A percentile compares a stretch with the other conserved stretches of the same genome.
These are phyloP conservation scores for Isatis tinctoria DNA, from an alignment of 345 rosid species.

Conservation along the genomic window DNA sequence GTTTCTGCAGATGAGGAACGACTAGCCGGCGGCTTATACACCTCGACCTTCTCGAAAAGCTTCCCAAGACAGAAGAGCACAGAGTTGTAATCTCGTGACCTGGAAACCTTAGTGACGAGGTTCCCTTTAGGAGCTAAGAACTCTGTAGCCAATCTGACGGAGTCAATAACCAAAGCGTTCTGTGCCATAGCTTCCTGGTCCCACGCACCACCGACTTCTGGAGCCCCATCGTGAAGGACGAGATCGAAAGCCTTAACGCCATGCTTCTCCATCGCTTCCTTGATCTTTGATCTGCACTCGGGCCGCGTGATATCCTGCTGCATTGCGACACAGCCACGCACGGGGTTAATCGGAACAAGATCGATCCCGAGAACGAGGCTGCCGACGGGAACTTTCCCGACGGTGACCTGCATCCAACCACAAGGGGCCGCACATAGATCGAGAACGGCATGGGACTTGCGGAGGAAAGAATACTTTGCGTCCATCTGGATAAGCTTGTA, in stretches of 20 bases:
- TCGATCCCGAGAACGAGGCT: constrained; percentile 90
- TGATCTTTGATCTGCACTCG: constrained; percentile 67
- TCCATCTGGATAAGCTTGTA: constrained; percentile 90
- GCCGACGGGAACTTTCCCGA: constrained; percentile 82
- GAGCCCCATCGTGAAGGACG: constrained; percentile 90
- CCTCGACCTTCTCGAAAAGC: constrained; percentile 95
- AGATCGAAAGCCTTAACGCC: constrained; percentile 65
- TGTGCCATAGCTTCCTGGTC: constrained; percentile 83
- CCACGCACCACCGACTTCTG: constrained; percentile 96
- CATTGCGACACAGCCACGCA: constrained; percentile 64
- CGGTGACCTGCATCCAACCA: constrained; percentile 97
- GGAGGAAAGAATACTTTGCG: constrained; percentile 59
- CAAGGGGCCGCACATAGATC: constrained; percentile 98
- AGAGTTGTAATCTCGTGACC: constrained; percentile 88
- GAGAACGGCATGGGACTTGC: constrained; percentile 64
- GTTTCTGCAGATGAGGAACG: constrained; percentile 92
- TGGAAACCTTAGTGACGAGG: constrained; percentile 84
- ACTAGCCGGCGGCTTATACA: constrained; percentile 91
- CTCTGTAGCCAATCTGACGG: constrained; percentile 77
- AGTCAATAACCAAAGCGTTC: constrained; percentile 87
- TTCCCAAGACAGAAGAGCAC: constrained; percentile 71
- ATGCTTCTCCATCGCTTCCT: constrained; percentile 60
- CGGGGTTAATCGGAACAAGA: constrained; percentile 59
- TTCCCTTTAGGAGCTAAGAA: constrained; percentile 72
- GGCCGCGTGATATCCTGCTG: constrained; percentile 80